Conservation (phyloP, 805 yeast species). For the Yarrowia bubula region DNA sequence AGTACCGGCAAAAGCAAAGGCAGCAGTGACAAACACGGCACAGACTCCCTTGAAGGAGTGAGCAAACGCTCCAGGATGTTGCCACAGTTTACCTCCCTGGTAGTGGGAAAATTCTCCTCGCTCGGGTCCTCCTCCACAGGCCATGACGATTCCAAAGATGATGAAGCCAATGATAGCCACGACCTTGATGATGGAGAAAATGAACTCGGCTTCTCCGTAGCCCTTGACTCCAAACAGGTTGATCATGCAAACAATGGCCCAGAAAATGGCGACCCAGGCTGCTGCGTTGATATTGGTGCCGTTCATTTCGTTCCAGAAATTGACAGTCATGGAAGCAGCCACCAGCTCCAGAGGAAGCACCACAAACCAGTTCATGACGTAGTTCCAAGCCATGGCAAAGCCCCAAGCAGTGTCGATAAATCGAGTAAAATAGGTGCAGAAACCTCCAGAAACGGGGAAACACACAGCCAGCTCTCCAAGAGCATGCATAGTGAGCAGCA, state of each 20-base stretch:
- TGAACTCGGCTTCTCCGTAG: conserved; percentile 65
- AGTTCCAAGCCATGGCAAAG: conserved; percentile 68
- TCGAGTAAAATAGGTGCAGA: conserved; percentile 54
- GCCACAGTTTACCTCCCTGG: conserved; percentile 55
- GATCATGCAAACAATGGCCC: conserved; percentile 47
- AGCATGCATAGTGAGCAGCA: conserved; percentile 61
- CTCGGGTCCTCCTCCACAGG: conserved; percentile 56
- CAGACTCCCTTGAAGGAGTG: conserved; percentile 62
- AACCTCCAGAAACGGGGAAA: conserved; percentile 59
- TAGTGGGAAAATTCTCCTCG: conserved; percentile 43
- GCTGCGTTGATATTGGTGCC: conserved; percentile 58
- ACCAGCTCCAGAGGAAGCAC: conserved; percentile 41
- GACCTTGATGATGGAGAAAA: conserved; percentile 55
- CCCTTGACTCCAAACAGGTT: conserved; percentile 57
- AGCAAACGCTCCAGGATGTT: conserved; percentile 61
- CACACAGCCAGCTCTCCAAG: conserved; percentile 69
- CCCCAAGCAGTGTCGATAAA: conserved; percentile 62
- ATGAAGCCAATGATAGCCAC: conserved; percentile 57
- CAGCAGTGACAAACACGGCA: conserved; percentile 66
- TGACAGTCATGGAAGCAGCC: conserved; percentile 54
- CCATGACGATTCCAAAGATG: conserved; percentile 51
- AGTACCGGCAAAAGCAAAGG: conserved; percentile 64
- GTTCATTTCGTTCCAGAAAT: conserved; percentile 50
- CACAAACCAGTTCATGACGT: conserved; percentile 57
- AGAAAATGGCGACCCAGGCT: conserved; percentile 56